These are phyloP conservation scores for Platismatia glauca DNA, from an alignment of 495 filamentous ascomycete genomes.

Conservation along the genomic window DNA sequence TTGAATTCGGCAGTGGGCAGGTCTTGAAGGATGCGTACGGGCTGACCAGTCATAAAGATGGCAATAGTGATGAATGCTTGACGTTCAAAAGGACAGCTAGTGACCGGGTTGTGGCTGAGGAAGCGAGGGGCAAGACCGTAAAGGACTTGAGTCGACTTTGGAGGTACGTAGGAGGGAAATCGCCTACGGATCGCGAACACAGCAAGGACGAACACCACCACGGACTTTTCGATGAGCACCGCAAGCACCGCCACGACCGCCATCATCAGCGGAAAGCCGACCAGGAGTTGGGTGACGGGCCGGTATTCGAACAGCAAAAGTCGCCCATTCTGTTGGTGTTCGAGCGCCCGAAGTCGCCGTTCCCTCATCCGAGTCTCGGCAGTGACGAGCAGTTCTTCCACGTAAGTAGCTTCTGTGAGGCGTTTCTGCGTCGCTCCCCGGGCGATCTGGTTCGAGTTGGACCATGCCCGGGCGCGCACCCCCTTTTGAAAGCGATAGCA, in stretches of 20 bases:
- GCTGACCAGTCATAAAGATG: not conserved
- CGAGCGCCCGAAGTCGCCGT: not conserved
- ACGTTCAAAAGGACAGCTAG: conserved; percentile 8
- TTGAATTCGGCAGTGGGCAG: conserved; percentile 19
- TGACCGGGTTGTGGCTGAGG: conserved; percentile 15
- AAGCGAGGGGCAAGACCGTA: conserved; percentile 37
- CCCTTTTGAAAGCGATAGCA: not conserved
- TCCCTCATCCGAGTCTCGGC: not conserved
- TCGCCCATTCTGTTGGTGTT: no score
- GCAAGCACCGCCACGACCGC: not conserved
- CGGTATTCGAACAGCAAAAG: no score
- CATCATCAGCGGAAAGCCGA: not conserved
- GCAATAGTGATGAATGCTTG: not conserved
- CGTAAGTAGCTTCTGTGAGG: no score
- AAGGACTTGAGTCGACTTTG: conserved; percentile 60
- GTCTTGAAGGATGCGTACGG: conserved; percentile 3
- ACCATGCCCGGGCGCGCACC: not conserved
- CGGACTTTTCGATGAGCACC: not conserved
- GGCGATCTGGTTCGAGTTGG: not conserved
- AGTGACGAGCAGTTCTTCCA: no score
- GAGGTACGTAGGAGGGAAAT: conserved; percentile 53
- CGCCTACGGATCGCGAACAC: not conserved
- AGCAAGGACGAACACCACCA: no score
- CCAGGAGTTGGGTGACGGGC: not conserved
- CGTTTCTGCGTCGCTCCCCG: no score